These are phyloP conservation scores for Biscogniauxia sp. DNA, from an alignment of 2,329 filamentous ascomycete species.

Conservation along the genomic window DNA sequence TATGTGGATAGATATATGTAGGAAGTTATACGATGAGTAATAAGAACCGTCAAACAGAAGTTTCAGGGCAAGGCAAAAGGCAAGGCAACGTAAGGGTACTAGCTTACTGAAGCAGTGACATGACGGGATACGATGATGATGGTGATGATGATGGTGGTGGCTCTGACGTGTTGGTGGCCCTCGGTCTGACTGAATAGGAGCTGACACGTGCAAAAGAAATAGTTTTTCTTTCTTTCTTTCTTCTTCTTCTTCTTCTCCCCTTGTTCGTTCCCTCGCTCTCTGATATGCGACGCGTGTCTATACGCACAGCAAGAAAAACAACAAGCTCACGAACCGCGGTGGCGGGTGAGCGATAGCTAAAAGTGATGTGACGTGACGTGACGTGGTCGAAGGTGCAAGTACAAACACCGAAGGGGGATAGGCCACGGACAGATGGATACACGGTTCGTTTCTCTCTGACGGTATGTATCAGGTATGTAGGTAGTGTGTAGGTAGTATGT, in stretches of 20 bases:
- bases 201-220: too few species aligned
- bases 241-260: background rate
- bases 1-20: constrained; percentile 7
- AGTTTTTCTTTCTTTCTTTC: too few species aligned
- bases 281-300: background rate
- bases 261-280: too few species aligned
- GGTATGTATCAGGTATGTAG: background rate
- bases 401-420: too few species aligned
- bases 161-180: background rate
- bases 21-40: background rate
- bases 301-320: background rate
- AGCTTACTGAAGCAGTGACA: constrained; percentile 23
- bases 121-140: constrained; percentile 1
- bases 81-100: constrained; percentile 5
- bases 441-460: background rate
- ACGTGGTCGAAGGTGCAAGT: background rate
- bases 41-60: constrained; percentile 1
- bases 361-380: background rate
- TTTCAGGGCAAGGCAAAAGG: constrained; percentile 1
- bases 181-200: background rate
- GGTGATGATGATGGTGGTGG: too few species aligned
- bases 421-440: background rate
- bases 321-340: background rate
- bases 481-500: background rate
- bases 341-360: background rate